phyloP scores from a whole-genome alignment of 1,284 basidiomycete genomes.

The Puccinia coronata region DNA sequence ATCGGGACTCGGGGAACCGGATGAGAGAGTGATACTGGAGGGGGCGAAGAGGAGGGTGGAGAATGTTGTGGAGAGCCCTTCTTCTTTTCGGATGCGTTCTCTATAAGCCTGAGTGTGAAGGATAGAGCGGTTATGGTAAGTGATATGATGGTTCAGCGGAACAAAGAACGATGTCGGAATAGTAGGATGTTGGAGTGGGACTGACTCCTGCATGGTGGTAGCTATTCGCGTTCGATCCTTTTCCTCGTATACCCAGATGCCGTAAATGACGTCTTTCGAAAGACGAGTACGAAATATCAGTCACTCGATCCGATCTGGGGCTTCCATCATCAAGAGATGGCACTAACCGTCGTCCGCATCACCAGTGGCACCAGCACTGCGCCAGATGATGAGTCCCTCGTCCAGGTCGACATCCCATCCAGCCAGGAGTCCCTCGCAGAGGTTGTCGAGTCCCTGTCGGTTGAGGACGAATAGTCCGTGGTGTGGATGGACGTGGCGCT shows the following conservation, averaged over 20 bases:
- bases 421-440: constrained; percentile 3
- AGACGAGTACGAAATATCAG: neutral
- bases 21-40: constrained; percentile 35
- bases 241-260: constrained; percentile 43
- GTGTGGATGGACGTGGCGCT: constrained; percentile 7
- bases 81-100: neutral
- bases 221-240: constrained; percentile 33
- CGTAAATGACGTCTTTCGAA: constrained; percentile 28
- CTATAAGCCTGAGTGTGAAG: constrained; percentile 3
- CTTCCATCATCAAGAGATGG: neutral
- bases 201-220: constrained; percentile 23
- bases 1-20: constrained; percentile 35
- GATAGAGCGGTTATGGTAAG: neutral
- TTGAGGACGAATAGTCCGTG: constrained; percentile 45
- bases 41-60: constrained; percentile 11
- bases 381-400: constrained; percentile 42
- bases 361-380: constrained; percentile 29
- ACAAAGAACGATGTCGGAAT: neutral
- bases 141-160: neutral
- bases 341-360: constrained; percentile 40
- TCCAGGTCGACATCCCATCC: constrained; percentile 30
- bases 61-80: neutral
- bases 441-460: constrained; percentile 31
- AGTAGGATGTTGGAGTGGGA: too few species aligned
- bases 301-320: too few species aligned